Evolutionary conservation across 441 rosid genomes (phyloP).

Genomic region (Pelargonium australe): DNA sequence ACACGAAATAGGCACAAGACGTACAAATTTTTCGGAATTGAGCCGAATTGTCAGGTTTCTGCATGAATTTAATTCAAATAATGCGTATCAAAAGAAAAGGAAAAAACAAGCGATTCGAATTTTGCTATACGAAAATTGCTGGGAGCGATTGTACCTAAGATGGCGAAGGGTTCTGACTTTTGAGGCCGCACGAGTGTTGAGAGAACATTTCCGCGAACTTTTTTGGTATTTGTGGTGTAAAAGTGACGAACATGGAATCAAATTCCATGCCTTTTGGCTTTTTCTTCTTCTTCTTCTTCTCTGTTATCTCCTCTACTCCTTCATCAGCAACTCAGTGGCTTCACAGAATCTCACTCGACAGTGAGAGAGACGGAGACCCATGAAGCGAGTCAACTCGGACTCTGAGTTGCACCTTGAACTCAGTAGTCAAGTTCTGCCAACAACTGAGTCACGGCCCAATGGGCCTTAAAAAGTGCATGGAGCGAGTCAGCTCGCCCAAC

Average conservation of each 20-base stretch:
- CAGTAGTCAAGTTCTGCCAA: background rate
- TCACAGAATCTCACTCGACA: background rate
- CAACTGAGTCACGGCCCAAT: background rate
- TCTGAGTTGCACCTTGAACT: background rate
- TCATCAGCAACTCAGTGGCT: background rate
- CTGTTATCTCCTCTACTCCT: slow-evolving; percentile 12
- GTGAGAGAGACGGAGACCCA: background rate
- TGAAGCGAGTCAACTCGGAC: slow-evolving; percentile 5
- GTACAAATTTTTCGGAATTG: slow-evolving; percentile 27
- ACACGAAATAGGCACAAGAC: slow-evolving; percentile 12
- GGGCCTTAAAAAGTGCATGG: background rate
- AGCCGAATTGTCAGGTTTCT: slow-evolving; percentile 20
- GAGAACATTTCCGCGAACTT: slow-evolving; percentile 11
- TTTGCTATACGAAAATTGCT: slow-evolving; percentile 3
- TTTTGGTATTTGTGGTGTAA: slow-evolving; percentile 19
- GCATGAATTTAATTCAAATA: slow-evolving; percentile 22
- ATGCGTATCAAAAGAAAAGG: background rate
- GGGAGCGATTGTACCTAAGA: slow-evolving; percentile 8
- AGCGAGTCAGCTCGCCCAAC: too few relatives aligned
- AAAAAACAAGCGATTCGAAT: background rate
- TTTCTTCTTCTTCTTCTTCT: background rate
- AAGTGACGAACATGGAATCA: slow-evolving; percentile 26
- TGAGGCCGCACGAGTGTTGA: slow-evolving; percentile 16
- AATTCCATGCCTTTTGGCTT: slow-evolving; percentile 21
- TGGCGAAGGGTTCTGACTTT: slow-evolving; percentile 4